phyloP scores from a whole-genome alignment of 331 rosid genomes.

The Rosa hybrid region DNA sequence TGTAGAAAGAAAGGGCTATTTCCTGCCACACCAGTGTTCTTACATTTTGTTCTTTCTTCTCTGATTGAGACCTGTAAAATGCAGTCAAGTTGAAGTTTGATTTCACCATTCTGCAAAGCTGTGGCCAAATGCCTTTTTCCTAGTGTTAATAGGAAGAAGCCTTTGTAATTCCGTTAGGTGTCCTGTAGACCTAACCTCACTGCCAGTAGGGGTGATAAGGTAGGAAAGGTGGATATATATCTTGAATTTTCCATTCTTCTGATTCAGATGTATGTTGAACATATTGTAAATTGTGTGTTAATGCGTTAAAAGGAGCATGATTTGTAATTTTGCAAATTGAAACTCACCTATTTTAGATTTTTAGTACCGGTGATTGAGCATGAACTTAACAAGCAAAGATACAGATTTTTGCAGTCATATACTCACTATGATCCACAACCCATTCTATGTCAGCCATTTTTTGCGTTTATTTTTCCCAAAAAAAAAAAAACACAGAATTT shows the following conservation, averaged over 20 bases:
- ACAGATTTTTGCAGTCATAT: too few species aligned
- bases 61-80: neutral
- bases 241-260: neutral
- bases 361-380: neutral
- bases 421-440: too few species aligned
- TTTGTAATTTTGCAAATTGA: neutral
- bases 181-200: neutral
- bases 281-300: conserved; percentile 1
- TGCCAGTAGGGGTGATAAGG: neutral
- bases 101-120: neutral
- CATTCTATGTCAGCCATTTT: neutral
- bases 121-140: neutral
- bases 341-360: neutral
- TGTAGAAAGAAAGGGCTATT: conserved; percentile 17
- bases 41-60: neutral
- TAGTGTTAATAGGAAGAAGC: conserved; percentile 5
- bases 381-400: neutral
- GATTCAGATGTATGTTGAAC: neutral
- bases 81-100: neutral
- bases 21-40: conserved; percentile 1
- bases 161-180: neutral
- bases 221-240: conserved; percentile 2
- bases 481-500: too few species aligned
- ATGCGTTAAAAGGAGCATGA: neutral
- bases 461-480: too few species aligned